Evolutionary conservation across 345 rosid genomes (phyloP), one percentile per base, ranked within the genome.

Genomic region (Pugionium dolabratum): DNA sequence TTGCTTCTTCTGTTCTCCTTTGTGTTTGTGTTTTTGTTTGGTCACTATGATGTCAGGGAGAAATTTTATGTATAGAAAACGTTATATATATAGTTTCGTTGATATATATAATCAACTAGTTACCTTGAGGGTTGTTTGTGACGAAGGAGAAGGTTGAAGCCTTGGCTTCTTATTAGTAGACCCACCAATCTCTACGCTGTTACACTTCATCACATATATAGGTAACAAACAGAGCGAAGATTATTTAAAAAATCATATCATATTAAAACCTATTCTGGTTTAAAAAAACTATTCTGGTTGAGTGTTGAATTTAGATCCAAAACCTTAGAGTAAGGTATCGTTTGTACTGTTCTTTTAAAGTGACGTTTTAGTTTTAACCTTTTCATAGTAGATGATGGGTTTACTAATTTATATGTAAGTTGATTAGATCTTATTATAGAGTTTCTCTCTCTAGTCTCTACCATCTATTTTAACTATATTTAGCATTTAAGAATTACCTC

Each of bases 121-220:
- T 78, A 85, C 96, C 92, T 89, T 92, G 73, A 92, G 84, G 66
- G 91, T 84, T 54, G 94, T 73, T 61, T 84, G 90, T 71, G 83
- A 75, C 66, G 96, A 76, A 75, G 88, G 81, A 74, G 78, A 68
- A 67, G 96, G 80, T 72, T 88, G 99, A 73, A 82, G 84, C 83
- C 85, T 95, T 34, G 96, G 91, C 79, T 89, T 95, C 90, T 95
- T 95, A 56, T 74, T 74, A 39, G 70, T 69, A 74, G 87, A 76
- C 78, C 90, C 97, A 70, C 91, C 95, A 67, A 70, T 80, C 55
- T 76, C 83, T 67, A 68, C 72, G 86, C 97, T 84, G 76, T 87
- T 84, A 77, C 91, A 80, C 99, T 95, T 35, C 69, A 72, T 11
- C 48, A 9, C 7, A 49, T 47, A 40, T 42, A 47, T 53, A 44